These are phyloP conservation scores for Suhomyces vadensis DNA, from an alignment of 805 yeast genomes.

Conservation along the genomic window DNA sequence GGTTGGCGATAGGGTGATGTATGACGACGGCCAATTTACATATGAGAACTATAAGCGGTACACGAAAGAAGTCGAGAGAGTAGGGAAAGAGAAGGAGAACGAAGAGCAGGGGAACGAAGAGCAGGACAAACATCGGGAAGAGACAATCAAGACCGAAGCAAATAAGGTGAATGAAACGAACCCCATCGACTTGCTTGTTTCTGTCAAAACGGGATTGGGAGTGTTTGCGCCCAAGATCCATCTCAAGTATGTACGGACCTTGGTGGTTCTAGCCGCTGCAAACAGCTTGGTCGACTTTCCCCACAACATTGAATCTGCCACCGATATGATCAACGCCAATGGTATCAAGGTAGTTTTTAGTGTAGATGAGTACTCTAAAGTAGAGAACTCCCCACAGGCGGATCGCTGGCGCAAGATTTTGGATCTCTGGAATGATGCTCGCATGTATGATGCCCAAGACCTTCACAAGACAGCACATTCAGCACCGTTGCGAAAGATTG, in stretches of 20 bases:
- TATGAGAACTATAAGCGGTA: slow-evolving; percentile 18
- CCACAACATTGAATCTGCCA: background rate
- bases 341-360: slow-evolving; percentile 16
- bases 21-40: slow-evolving; percentile 15
- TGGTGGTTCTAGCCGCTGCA: slow-evolving; percentile 17
- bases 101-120: too few species aligned
- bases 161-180: too few species aligned
- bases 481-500: slow-evolving; percentile 39
- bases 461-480: slow-evolving; percentile 17
- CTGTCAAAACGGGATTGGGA: slow-evolving; percentile 17
- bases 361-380: background rate
- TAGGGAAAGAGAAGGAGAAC: background rate
- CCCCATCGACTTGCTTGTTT: slow-evolving; percentile 10
- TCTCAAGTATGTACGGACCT: slow-evolving; percentile 21
- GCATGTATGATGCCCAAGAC: slow-evolving; percentile 15
- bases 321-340: slow-evolving; percentile 12
- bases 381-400: background rate
- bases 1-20: slow-evolving; percentile 8
- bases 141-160: too few species aligned
- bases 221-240: slow-evolving; percentile 19
- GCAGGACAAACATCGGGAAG: background rate
- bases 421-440: slow-evolving; percentile 11
- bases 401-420: slow-evolving; percentile 12
- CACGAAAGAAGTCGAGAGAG: background rate
- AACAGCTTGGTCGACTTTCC: background rate